Base-by-base conservation (phyloP, 371 early-diverging fungal species). In the Saksenaea oblongispora region DNA sequence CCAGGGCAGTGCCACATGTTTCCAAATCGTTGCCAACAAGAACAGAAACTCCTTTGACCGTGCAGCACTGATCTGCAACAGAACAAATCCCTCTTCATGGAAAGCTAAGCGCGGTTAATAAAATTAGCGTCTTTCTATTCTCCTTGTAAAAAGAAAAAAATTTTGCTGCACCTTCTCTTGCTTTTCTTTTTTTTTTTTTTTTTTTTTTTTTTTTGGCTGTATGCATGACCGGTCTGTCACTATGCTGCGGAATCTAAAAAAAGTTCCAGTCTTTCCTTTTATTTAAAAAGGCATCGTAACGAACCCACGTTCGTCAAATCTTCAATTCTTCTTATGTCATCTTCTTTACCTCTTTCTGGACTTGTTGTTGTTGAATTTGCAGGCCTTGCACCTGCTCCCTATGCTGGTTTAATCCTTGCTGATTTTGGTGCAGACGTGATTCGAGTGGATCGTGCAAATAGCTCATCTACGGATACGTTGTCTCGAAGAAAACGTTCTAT, bases 1-100 rank as follows among this genome's bases (percentile, higher is more conserved):
- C 69, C 98, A 98, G 84, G 97, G 98, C 13, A 87, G 90, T 67
- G 94, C 98, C 10, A 96, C 98, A 51, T 93, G 93, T 82, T 98
- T 92, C 91, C 96, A 96, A 84, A 91, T 98, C 68, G 84, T 91
- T 58, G 89, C 90, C 59, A 94, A 95, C 92, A 98, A 98, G 91
- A 98, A 97, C 90, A 75, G 89, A 76, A 98, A 97, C 82, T 83
- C 88, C 34, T 93, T 93, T 76, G 95, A 97, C 74, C 90, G 98
- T 67, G 80, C 87, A 51, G 72, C 67, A 24, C 73, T 90, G 24
- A 80, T 90, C 61, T 68, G 71, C 63, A 75, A 83, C 61, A 78
- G 83, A 53, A 79, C 80, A 11, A 76, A 79, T 60, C 80, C 83
- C 54, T 15, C 63, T 54, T 63, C 68, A n/a, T 78, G 78, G 75